These are phyloP conservation scores for Suhomyces emberorum DNA, from an alignment of 805 yeast genomes.

Conservation along the genomic window DNA sequence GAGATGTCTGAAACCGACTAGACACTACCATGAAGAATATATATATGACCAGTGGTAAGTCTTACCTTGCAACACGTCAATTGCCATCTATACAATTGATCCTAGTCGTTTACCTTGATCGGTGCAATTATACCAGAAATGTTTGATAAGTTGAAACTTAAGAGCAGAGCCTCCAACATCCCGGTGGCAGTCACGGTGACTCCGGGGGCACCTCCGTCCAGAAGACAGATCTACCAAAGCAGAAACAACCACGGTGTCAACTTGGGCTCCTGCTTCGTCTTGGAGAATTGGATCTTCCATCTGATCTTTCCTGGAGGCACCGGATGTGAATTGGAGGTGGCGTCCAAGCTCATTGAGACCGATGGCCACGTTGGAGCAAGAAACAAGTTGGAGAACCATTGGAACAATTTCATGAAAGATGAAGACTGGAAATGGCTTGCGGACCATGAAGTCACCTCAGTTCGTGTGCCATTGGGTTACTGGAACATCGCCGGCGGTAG, in stretches of 20 bases:
- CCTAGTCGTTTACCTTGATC: no score
- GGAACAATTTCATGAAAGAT: constrained; percentile 58
- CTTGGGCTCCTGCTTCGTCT: constrained; percentile 75
- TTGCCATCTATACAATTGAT: no score
- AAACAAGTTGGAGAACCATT: constrained; percentile 56
- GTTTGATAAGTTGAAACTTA: constrained; percentile 34
- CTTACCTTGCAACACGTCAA: no score
- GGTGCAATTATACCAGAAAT: no score
- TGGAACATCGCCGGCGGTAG: constrained; percentile 76
- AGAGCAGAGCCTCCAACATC: constrained; percentile 22
- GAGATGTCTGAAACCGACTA: no score
- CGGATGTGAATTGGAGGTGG: constrained; percentile 72
- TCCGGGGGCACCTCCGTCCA: constrained; percentile 30
- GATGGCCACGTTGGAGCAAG: constrained; percentile 56
- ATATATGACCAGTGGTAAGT: no score
- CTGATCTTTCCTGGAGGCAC: constrained; percentile 57
- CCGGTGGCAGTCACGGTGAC: constrained; percentile 31
- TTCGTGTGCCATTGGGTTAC: constrained; percentile 88
- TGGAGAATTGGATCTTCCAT: constrained; percentile 76
- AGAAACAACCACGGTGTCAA: constrained; percentile 80
- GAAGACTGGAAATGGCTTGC: constrained; percentile 79
- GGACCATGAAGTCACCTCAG: constrained; percentile 66
- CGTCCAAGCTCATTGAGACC: constrained; percentile 43
- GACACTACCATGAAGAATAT: no score
- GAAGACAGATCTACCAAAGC: constrained; percentile 51